phyloP scores from a whole-genome alignment of 179 eudicot species.

The Gypsophila paniculata region DNA sequence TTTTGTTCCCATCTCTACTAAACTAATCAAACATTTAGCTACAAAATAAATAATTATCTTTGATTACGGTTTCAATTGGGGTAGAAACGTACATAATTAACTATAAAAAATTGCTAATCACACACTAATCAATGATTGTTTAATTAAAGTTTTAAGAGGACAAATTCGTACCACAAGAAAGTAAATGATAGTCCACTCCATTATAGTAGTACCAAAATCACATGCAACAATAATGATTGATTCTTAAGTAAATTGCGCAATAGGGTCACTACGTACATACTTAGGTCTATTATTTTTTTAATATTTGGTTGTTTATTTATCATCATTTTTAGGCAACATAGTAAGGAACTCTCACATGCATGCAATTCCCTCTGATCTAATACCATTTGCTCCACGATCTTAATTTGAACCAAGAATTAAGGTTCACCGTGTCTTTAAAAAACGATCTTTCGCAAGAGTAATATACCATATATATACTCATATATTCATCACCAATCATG shows the following conservation, averaged over 20 bases:
- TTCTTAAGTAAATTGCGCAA: constrained; percentile 16
- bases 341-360: constrained; percentile 34
- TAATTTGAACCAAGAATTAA: constrained; percentile 11
- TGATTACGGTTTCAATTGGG: constrained; percentile 16
- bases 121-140: constrained; percentile 26
- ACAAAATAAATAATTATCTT: background rate
- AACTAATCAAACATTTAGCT: background rate
- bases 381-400: constrained; percentile 34
- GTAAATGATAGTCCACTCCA: constrained; percentile 12
- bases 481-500: no score
- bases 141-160: constrained; percentile 23
- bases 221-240: constrained; percentile 35
- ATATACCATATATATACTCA: background rate
- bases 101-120: background rate
- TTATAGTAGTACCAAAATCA: constrained; percentile 30
- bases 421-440: no score
- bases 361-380: constrained; percentile 23
- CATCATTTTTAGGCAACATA: constrained; percentile 22
- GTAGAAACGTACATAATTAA: constrained; percentile 10
- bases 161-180: constrained; percentile 27
- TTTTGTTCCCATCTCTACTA: background rate
- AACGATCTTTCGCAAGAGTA: background rate
- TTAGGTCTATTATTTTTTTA: constrained; percentile 10
- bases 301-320: constrained; percentile 5
- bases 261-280: constrained; percentile 14